Evolutionary conservation across 2,329 filamentous ascomycete species (phyloP), one percentile per base, ranked within the genome.

Genomic region (Ophiostoma sp.): DNA sequence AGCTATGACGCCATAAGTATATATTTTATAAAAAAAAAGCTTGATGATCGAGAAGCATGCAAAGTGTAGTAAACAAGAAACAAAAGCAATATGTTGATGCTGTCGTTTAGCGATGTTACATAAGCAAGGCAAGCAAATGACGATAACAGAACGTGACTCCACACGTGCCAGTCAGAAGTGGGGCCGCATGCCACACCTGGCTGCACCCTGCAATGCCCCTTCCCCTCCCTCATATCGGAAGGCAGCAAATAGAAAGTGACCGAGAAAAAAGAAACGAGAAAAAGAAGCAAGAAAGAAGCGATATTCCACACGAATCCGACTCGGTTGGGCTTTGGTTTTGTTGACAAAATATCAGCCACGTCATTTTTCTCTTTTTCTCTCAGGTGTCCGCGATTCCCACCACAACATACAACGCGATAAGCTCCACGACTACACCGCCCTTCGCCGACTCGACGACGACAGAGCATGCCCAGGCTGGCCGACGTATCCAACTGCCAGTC

Each of bases 391-490:
- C 44, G 44, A 48, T 27, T 57, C 27, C 13, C n/a, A 27, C 27
- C 23, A 57, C n/a, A 23, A 11, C 23, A 23, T 27, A 11, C 52
- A 27, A 62, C 27, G 27, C 57, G n/a, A 62, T 33, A 31, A 33
- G 57, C 57, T 20, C 27, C 57, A 62, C 57, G 52, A 57, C 57
- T 27, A 54, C 57, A 62, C 57, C 57, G 57, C 57, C 57, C 57
- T 62, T 62, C 57, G 57, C 27, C 57, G 62, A 41, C 7, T 41
- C 10, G 39, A 41, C 39, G 39, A 41, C 39, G 39, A 65, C 62
- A 65, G 62, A 65, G 35, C 62, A 65, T 65, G 62, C 33, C 33
- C 62, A 65, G 62, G 62, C 62, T 65, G 62, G 62, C 62, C 62
- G 62, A 65, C 62, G 62, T 39, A 36, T 65, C n/a, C 20, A 39